These are phyloP conservation scores for Phyllosticta citriasiana DNA, from an alignment of 2,329 filamentous ascomycete species.

Conservation along the genomic window DNA sequence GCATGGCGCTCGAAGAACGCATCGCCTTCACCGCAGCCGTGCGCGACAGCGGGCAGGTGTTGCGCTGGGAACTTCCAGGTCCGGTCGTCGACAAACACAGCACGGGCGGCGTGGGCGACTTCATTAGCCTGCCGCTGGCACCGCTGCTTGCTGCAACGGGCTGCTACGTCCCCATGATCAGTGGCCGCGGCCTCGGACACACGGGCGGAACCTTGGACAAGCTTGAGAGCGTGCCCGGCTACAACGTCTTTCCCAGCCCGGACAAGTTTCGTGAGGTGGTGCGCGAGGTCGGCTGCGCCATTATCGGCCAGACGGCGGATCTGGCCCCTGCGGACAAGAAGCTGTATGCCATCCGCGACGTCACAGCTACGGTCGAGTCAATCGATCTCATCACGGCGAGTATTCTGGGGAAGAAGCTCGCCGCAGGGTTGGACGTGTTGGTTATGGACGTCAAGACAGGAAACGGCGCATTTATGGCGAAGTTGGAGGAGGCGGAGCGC, in stretches of 20 bases:
- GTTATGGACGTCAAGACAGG: constrained; percentile 11
- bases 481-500: neutral
- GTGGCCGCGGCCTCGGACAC: constrained; percentile 7
- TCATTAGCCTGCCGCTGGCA: constrained; percentile 6
- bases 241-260: constrained; percentile 1
- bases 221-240: constrained; percentile 10
- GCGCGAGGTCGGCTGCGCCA: constrained; percentile 4
- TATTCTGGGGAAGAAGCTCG: constrained; percentile 10
- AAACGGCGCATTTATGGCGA: constrained; percentile 9
- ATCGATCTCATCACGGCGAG: constrained; percentile 9
- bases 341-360: constrained; percentile 9
- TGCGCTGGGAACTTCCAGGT: constrained; percentile 1
- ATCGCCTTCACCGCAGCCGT: constrained; percentile 8
- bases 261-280: constrained; percentile 3
- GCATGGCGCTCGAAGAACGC: constrained; percentile 9
- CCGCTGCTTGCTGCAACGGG: constrained; percentile 7
- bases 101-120: constrained; percentile 11
- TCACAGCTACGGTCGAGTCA: constrained; percentile 9
- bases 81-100: constrained; percentile 10
- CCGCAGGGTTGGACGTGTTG: constrained; percentile 8
- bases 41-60: constrained; percentile 7
- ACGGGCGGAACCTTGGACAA: constrained; percentile 11
- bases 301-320: constrained; percentile 10
- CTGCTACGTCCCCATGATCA: constrained; percentile 11
- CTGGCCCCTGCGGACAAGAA: constrained; percentile 10